Conservation (phyloP, 768 basidiomycete genomes). For the Tylopilus sp. region DNA sequence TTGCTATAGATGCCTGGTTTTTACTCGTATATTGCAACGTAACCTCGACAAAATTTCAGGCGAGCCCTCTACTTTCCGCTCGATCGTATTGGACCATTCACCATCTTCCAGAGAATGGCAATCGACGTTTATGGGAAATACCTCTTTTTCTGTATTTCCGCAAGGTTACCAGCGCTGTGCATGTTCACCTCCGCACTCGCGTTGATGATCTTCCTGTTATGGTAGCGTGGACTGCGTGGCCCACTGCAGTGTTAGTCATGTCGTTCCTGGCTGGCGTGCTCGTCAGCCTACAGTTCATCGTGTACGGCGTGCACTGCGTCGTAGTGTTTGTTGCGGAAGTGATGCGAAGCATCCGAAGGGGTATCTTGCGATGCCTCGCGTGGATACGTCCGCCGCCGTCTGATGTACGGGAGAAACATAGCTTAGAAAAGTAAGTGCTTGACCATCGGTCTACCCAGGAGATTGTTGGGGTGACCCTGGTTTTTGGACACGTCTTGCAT, state of each 20-base stretch:
- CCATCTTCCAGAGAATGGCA: slow-evolving; percentile 27
- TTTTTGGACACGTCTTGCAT: neutral
- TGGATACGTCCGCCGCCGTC: slow-evolving; percentile 11
- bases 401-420: slow-evolving; percentile 11
- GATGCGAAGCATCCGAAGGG: slow-evolving; percentile 6
- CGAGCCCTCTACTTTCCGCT: slow-evolving; percentile 26
- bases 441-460: neutral
- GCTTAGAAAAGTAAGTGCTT: neutral
- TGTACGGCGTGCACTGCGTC: slow-evolving; percentile 43
- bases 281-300: slow-evolving; percentile 63
- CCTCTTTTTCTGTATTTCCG: slow-evolving; percentile 66
- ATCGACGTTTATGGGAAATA: slow-evolving; percentile 57
- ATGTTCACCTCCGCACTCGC: slow-evolving; percentile 55
- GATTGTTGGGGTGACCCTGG: neutral
- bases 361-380: slow-evolving; percentile 9
- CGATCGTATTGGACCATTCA: neutral
- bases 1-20: slow-evolving; percentile 64
- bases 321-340: slow-evolving; percentile 11
- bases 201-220: slow-evolving; percentile 56
- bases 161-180: slow-evolving; percentile 61
- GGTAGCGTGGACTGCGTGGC: slow-evolving; percentile 64
- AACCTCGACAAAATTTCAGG: slow-evolving; percentile 50
- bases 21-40: slow-evolving; percentile 58
- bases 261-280: slow-evolving; percentile 57
- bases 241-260: slow-evolving; percentile 54